These are phyloP conservation scores for Aureobasidium melanogenum DNA, from an alignment of 2,329 filamentous ascomycete genomes.

Conservation along the genomic window DNA sequence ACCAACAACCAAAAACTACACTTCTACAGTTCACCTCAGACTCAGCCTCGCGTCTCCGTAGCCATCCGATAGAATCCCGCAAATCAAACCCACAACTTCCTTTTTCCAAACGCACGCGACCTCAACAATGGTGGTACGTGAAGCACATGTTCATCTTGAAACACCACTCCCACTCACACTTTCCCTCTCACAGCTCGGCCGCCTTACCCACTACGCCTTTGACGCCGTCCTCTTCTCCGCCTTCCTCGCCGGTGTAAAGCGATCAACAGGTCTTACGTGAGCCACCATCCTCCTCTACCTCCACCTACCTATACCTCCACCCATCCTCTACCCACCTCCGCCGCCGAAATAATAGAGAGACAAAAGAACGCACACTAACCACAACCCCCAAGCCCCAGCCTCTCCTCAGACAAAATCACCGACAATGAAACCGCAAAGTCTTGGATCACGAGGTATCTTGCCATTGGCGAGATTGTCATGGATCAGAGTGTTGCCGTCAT, in stretches of 20 bases:
- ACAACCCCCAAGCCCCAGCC: conserved; percentile 57
- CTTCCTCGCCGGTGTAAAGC: conserved; percentile 93
- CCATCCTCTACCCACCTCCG: background rate
- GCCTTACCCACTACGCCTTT: conserved; percentile 88
- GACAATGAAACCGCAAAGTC: conserved; percentile 42
- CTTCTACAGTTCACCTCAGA: background rate
- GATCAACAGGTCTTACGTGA: conserved; percentile 96
- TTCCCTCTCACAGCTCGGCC: conserved; percentile 66
- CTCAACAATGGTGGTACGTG: conserved; percentile 11
- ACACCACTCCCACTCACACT: conserved; percentile 27
- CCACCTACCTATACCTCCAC: background rate
- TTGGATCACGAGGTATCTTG: conserved; percentile 90
- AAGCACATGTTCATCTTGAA: conserved; percentile 48
- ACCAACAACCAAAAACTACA: background rate
- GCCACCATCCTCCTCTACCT: conserved; percentile 31
- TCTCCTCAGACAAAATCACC: conserved; percentile 77
- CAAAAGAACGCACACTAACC: background rate
- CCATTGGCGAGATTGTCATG: conserved; percentile 96
- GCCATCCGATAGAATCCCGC: background rate
- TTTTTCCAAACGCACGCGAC: background rate
- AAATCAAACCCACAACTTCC: background rate
- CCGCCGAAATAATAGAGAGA: background rate
- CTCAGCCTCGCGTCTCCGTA: background rate
- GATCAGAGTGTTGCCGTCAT: conserved; percentile 92
- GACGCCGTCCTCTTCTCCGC: conserved; percentile 93